These are phyloP conservation scores for Geranomyces variabilis DNA, from an alignment of 192 early-diverging fungal genomes.

Conservation along the genomic window DNA sequence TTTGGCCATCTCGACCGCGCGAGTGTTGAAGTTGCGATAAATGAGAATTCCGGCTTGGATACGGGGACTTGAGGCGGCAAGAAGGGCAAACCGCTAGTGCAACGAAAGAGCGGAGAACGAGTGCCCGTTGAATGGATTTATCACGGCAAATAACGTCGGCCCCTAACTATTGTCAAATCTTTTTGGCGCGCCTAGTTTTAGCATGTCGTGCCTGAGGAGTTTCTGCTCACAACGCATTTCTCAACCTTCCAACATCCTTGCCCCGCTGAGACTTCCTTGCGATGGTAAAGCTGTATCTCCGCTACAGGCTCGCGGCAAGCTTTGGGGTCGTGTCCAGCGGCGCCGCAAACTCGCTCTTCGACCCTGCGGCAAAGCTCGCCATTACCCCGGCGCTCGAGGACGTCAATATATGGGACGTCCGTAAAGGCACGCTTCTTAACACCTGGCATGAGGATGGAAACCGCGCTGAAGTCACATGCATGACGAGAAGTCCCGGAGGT, in stretches of 20 bases:
- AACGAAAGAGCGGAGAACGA: too few species aligned
- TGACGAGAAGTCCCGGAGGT: slow-evolving; percentile 63
- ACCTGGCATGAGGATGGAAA: slow-evolving; percentile 84
- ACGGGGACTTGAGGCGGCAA: too few species aligned
- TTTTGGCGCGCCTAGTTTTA: slow-evolving; percentile 4
- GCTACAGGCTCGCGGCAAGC: slow-evolving; percentile 72
- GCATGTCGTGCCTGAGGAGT: not conserved
- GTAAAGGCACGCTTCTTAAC: slow-evolving; percentile 73
- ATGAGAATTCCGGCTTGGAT: too few species aligned
- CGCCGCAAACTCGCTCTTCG: slow-evolving; percentile 71
- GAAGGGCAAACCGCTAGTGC: too few species aligned
- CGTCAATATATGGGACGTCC: slow-evolving; percentile 82
- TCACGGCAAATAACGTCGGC: too few species aligned
- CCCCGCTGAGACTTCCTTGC: not conserved
- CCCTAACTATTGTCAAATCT: not conserved
- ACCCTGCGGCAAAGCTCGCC: slow-evolving; percentile 69
- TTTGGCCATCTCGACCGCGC: too few species aligned
- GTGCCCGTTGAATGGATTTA: too few species aligned
- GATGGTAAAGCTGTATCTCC: slow-evolving; percentile 52
- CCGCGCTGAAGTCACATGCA: slow-evolving; percentile 83
- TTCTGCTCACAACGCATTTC: too few species aligned
- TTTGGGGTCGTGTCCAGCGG: slow-evolving; percentile 85
- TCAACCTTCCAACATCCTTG: too few species aligned
- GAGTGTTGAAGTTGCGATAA: too few species aligned
- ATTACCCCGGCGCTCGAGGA: slow-evolving; percentile 84